Evolutionary conservation across 495 filamentous ascomycete genomes (phyloP), one percentile per base, ranked within the genome.

Genomic region (Penicillium dipodomyicola): DNA sequence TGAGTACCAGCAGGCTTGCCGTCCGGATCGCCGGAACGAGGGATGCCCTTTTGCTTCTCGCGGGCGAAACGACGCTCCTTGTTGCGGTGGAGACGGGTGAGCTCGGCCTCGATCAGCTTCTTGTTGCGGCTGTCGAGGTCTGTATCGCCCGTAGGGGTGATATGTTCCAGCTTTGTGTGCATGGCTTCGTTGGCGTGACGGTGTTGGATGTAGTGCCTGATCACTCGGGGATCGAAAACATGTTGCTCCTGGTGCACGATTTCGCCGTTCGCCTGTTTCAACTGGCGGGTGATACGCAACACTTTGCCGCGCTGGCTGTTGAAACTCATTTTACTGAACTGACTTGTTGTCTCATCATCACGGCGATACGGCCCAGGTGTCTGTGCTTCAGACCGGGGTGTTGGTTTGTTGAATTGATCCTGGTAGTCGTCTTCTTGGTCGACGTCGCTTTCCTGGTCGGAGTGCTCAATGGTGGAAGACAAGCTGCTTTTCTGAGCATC

Each of bases 31-130:
- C 67, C 73, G 39, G 76, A 62, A 33, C 68, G 71, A 54, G 77
- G 69, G 19, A 79, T 71, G 30, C 85, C 84, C 65, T 96, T 96
- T 56, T 91, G 87, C 61, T 92, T 93, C 65, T 97, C 94, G 61
- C 94, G 92, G 49, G 89, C 91, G 64, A 90, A 83, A 43, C 91
- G 87, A 43, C 94, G 90, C 54, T 96, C 92, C 65, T 89, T 89
- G 75, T 99, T 99, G 60, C 89, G 86, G 61, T 91, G 80, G 5
- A 99, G 80, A 48, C 94, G 88, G 40, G 80, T 82, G 30, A 93
- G 78, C 69, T 99, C 94, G 54, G 81, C 80, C 58, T 87, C 77
- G 51, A 96, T 76, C 75, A 77, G 74, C 62, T 81, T 77, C 58
- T 79, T 79, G 64, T 81, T 84, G 60, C 82, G 80, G 23, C 73